A percentile compares a stretch with the other conserved stretches of the same genome.
These are phyloP conservation scores for Sugiyamaella sp. DNA, from an alignment of 1,139 yeast genomes.

Conservation along the genomic window DNA sequence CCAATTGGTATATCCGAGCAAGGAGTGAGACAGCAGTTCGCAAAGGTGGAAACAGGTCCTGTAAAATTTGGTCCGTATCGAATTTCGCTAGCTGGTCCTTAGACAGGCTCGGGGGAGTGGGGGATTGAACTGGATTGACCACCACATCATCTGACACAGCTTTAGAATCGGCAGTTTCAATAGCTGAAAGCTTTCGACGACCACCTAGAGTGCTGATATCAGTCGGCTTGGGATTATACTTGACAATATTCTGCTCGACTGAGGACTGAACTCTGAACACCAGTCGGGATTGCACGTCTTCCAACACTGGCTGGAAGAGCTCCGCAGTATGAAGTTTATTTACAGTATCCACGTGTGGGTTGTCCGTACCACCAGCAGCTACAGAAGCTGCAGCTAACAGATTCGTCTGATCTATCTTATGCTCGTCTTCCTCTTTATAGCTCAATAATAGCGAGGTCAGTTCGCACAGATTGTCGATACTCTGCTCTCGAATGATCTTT, in stretches of 20 bases:
- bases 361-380: too few species aligned
- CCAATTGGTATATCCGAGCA: slow-evolving; percentile 77
- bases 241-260: slow-evolving; percentile 67
- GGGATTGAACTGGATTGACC: background rate
- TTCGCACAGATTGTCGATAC: slow-evolving; percentile 71
- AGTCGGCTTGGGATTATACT: slow-evolving; percentile 66
- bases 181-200: slow-evolving; percentile 34
- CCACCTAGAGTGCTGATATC: slow-evolving; percentile 61
- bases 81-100: slow-evolving; percentile 22
- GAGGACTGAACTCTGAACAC: slow-evolving; percentile 76
- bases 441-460: slow-evolving; percentile 70
- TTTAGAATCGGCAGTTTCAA: background rate
- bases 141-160: background rate
- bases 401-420: slow-evolving; percentile 29
- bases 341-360: slow-evolving; percentile 19
- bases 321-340: slow-evolving; percentile 46
- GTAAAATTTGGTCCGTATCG: slow-evolving; percentile 44
- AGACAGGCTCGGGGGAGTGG: slow-evolving; percentile 6
- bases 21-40: slow-evolving; percentile 69
- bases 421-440: slow-evolving; percentile 60
- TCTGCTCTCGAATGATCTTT: slow-evolving; percentile 66
- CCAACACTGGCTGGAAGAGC: slow-evolving; percentile 69
- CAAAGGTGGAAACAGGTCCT: slow-evolving; percentile 72
- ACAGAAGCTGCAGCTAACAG: background rate
- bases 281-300: slow-evolving; percentile 77